Evolutionary conservation across 2,329 filamentous ascomycete species (phyloP), one percentile per base, ranked within the genome.

Genomic region (Waltergamsia citrina): DNA sequence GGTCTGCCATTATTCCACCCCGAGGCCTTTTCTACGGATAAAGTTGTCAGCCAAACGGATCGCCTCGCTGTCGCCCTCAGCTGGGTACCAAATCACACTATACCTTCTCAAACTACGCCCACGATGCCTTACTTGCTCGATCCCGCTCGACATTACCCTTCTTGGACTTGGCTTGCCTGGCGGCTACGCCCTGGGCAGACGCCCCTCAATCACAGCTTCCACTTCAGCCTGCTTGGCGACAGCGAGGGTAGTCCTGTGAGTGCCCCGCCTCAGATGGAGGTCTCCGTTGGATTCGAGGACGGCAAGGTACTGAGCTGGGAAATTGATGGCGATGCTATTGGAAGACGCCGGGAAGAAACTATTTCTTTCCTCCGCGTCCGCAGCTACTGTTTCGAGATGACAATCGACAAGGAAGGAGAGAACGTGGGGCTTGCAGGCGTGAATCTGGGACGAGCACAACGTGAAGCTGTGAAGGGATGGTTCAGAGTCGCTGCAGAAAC

Each of bases 121-220:
- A 18, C 33, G n/a, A 14, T n/a, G n/a, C 16, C 20, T 11, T 32
- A 35, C 32, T 12, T 29, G 6, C 33, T 38, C 32, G 32, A 34
- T 29, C 18, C 35, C 4, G 7, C 15, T 23, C 46, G 43, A 17
- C 33, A 44, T 4, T 57, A 53, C 29, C 56, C 56, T 3, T 59
- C 56, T 0, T 60, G 56, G 57, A 56, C 54, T 4, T 60, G 57
- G 57, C 49, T 60, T 6, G 47, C 53, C 4, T 60, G 57, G 57
- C 48, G 47, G 18, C 39, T 49, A 7, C 47, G 43, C 26, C 36
- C 45, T 9, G 18, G 41, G n/a, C 36, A 32, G 24, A 30, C 14
- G 16, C 18, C 30, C 3, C 20, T 19, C 3, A 28, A 36, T 23
- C 19, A 39, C 16, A 31, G 37, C n/a, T 52, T 59, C 38, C 46